phyloP scores from a whole-genome alignment of 2,329 filamentous ascomycete species.

The Calonectria multiphialidica region DNA sequence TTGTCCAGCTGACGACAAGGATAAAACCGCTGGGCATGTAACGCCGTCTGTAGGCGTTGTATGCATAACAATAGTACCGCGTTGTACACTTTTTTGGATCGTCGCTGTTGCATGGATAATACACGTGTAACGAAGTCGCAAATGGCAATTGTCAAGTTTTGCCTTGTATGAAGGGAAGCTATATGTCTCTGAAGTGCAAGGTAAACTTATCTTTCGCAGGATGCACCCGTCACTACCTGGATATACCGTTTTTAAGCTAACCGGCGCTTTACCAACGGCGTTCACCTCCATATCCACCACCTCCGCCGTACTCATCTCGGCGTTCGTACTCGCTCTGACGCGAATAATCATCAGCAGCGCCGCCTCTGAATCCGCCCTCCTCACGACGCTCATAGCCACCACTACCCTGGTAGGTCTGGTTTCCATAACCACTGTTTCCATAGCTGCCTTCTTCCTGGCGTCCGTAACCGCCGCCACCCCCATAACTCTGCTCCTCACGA shows the following conservation, averaged over 20 bases:
- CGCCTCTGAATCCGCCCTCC: slow-evolving; percentile 35
- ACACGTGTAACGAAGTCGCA: not conserved
- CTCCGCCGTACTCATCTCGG: slow-evolving; percentile 43
- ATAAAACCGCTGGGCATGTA: not conserved
- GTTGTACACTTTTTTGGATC: not conserved
- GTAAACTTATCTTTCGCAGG: not conserved
- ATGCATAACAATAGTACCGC: not conserved
- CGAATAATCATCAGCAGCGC: not conserved
- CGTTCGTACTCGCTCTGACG: slow-evolving; percentile 22
- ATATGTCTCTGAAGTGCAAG: not conserved
- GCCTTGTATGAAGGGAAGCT: not conserved
- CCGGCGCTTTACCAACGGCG: slow-evolving; percentile 38
- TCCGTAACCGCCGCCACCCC: slow-evolving; percentile 37
- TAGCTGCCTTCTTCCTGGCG: slow-evolving; percentile 32
- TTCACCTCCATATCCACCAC: slow-evolving; percentile 42
- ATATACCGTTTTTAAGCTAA: not conserved
- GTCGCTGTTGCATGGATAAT: no score
- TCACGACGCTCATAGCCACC: slow-evolving; percentile 35
- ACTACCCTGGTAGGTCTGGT: slow-evolving; percentile 12
- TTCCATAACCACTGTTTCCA: slow-evolving; percentile 31
- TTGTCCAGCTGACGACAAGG: not conserved
- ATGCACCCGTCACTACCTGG: not conserved
- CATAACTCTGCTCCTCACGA: slow-evolving; percentile 28
- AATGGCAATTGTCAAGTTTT: not conserved
- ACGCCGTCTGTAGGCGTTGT: not conserved